A percentile compares a stretch with the other conserved stretches of the same genome.
phyloP scores from a whole-genome alignment of 2,329 filamentous ascomycete genomes.

The Pleomassaria siparia region DNA sequence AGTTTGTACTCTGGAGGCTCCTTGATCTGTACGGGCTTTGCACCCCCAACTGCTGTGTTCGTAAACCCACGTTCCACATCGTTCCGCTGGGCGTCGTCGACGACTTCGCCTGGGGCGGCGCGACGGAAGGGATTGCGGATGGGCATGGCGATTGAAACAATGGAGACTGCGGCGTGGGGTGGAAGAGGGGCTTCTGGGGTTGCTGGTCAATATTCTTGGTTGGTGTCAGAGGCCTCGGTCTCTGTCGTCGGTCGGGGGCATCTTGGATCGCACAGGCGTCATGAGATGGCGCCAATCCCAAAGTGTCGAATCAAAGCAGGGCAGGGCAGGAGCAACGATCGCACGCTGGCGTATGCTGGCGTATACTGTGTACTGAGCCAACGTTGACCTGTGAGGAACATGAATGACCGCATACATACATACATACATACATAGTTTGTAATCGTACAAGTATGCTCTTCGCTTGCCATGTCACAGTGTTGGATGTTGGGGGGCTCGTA shows the following conservation, averaged over 20 bases:
- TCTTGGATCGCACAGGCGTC: constrained; percentile 6
- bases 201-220: too few relatives aligned
- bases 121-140: constrained; percentile 47
- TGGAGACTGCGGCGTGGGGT: constrained; percentile 19
- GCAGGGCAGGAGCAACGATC: constrained; percentile 7
- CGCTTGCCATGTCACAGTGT: background rate
- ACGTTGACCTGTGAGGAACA: background rate
- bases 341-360: background rate
- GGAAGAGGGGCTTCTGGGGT: constrained; percentile 9
- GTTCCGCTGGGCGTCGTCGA: constrained; percentile 36
- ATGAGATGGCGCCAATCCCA: constrained; percentile 10
- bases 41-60: constrained; percentile 36
- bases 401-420: too few relatives aligned
- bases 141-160: constrained; percentile 33
- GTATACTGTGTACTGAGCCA: background rate
- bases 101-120: constrained; percentile 33
- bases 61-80: constrained; percentile 36
- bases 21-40: constrained; percentile 48
- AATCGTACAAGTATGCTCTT: too few relatives aligned
- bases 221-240: background rate
- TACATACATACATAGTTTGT: too few relatives aligned
- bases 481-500: background rate
- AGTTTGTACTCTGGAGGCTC: constrained; percentile 54
- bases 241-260: background rate
- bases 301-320: constrained; percentile 8